Conservation (phyloP, 139 green algal species). For the Chlamydomonas urium region DNA sequence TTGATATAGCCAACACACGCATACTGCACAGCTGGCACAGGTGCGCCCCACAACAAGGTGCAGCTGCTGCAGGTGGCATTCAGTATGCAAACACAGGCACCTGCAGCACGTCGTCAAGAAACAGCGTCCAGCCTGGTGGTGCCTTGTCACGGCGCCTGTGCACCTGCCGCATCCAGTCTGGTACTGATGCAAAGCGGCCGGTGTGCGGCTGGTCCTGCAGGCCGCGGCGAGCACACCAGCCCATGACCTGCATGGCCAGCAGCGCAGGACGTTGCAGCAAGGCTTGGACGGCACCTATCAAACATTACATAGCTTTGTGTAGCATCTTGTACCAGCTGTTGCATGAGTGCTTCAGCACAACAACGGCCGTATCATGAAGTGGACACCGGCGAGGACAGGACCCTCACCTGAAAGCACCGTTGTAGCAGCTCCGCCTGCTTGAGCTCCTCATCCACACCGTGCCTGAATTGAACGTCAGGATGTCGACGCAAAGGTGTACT, state of each 20-base stretch:
- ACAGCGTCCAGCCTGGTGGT: constrained; percentile 19
- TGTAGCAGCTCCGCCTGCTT: constrained; percentile 30
- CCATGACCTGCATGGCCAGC: constrained; percentile 24
- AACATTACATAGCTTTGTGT: too few relatives aligned
- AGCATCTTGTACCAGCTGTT: too few relatives aligned
- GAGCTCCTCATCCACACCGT: constrained; percentile 25
- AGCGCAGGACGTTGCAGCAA: neutral
- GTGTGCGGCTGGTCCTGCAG: constrained; percentile 1
- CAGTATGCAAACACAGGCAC: too few relatives aligned
- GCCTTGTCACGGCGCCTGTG: constrained; percentile 6
- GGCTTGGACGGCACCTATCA: neutral
- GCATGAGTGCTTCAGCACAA: too few relatives aligned
- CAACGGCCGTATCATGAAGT: too few relatives aligned
- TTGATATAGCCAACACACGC: too few relatives aligned
- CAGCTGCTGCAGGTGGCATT: too few relatives aligned
- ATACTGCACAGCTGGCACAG: too few relatives aligned
- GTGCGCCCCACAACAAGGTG: too few relatives aligned
- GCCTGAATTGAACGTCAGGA: too few relatives aligned
- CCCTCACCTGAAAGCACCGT: constrained; percentile 29
- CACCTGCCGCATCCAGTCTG: constrained; percentile 45
- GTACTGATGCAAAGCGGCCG: constrained; percentile 38
- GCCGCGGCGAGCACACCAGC: constrained; percentile 23
- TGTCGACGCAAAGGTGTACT: too few relatives aligned
- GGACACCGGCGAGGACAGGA: neutral
- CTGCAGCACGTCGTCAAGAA: constrained; percentile 37